phyloP scores from a whole-genome alignment of 305 asterid species.

The Nicotiana rustica region DNA sequence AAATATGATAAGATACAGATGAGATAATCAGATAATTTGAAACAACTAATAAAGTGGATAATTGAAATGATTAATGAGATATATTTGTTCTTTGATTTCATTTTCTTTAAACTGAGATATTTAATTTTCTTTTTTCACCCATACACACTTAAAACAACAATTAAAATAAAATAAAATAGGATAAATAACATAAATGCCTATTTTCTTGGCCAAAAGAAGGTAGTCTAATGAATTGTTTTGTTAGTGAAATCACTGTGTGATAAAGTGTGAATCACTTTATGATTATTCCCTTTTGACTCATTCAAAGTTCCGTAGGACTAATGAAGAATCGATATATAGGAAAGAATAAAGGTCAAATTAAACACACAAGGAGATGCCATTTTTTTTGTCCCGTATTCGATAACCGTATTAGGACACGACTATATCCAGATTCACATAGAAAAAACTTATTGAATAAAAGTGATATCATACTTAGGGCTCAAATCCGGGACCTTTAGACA shows the following conservation, averaged over 20 bases:
- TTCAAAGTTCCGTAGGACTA: conserved; percentile 8
- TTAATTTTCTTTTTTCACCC: neutral
- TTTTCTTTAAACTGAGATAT: neutral
- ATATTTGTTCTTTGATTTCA: neutral
- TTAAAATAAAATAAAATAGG: too few species aligned
- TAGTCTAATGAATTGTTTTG: neutral
- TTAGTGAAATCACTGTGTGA: conserved; percentile 15
- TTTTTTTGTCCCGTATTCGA: too few species aligned
- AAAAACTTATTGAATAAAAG: too few species aligned
- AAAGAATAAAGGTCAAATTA: conserved; percentile 30
- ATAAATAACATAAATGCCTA: neutral
- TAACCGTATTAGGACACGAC: too few species aligned
- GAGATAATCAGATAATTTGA: neutral
- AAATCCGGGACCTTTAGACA: too few species aligned
- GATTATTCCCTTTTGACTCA: conserved; percentile 23
- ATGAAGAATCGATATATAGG: neutral
- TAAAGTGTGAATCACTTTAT: conserved; percentile 14
- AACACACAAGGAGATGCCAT: conserved; percentile 18
- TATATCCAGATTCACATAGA: too few species aligned
- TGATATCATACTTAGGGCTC: too few species aligned
- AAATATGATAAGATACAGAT: conserved; percentile 25
- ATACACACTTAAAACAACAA: neutral
- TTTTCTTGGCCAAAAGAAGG: neutral
- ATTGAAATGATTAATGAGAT: neutral
- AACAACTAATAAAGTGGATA: neutral